Conservation (phyloP, 2,329 filamentous ascomycete species). For the Cryoendolithus antarcticus region DNA sequence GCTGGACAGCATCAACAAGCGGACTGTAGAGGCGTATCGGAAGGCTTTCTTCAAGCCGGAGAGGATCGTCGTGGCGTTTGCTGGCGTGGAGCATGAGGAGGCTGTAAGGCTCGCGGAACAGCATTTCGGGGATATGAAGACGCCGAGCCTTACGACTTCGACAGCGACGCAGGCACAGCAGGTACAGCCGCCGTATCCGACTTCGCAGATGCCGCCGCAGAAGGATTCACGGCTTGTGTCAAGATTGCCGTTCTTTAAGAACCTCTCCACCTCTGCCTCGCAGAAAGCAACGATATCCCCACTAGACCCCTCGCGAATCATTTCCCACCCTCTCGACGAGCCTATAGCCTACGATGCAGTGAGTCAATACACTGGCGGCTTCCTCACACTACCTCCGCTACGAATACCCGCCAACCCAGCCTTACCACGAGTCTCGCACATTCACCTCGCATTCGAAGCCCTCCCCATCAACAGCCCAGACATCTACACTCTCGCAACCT, state of each 20-base stretch:
- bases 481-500: constrained; percentile 89
- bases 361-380: constrained; percentile 85
- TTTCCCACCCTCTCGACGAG: constrained; percentile 32
- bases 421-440: constrained; percentile 72
- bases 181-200: constrained; percentile 20
- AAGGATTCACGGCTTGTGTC: constrained; percentile 59
- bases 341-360: constrained; percentile 47
- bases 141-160: constrained; percentile 7
- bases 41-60: constrained; percentile 79
- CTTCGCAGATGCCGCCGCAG: constrained; percentile 28
- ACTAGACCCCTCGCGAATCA: constrained; percentile 34
- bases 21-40: constrained; percentile 65
- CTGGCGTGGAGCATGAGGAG: constrained; percentile 70
- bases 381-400: constrained; percentile 70
- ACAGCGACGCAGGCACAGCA: constrained; percentile 14
- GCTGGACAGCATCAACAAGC: constrained; percentile 58
- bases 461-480: constrained; percentile 81
- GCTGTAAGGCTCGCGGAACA: constrained; percentile 69
- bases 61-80: constrained; percentile 87
- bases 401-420: constrained; percentile 66
- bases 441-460: constrained; percentile 92
- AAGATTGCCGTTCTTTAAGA: constrained; percentile 82
- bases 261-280: constrained; percentile 62
- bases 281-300: constrained; percentile 45
- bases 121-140: constrained; percentile 85